Evolutionary conservation across 495 filamentous ascomycete genomes (phyloP).

Genomic region (Hyaloscypha hepaticicola): DNA sequence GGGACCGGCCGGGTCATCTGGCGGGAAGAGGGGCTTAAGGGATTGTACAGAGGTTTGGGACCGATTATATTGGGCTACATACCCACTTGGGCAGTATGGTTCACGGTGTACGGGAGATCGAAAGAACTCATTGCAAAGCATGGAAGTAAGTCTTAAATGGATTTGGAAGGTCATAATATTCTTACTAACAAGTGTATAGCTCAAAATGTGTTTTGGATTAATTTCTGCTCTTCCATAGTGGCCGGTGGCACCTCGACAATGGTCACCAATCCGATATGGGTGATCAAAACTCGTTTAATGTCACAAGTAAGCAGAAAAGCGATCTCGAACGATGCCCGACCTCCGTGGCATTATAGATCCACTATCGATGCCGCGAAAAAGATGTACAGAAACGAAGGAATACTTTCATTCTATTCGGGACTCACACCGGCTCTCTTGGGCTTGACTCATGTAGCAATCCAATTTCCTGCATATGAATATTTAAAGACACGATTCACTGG

Average conservation of each 20-base stretch:
- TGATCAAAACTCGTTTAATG: slow-evolving; percentile 98
- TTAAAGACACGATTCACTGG: slow-evolving; percentile 91
- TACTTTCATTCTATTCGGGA: slow-evolving; percentile 92
- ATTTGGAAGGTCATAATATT: background rate
- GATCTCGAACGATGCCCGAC: slow-evolving; percentile 50
- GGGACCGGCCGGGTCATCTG: slow-evolving; percentile 85
- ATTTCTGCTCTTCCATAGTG: slow-evolving; percentile 76
- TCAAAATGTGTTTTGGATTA: slow-evolving; percentile 34
- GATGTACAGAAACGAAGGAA: slow-evolving; percentile 89
- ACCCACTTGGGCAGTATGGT: slow-evolving; percentile 97
- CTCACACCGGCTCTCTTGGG: slow-evolving; percentile 90
- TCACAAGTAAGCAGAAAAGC: slow-evolving; percentile 63
- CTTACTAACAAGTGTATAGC: slow-evolving; percentile 28
- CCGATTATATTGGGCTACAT: slow-evolving; percentile 94
- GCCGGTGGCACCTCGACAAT: slow-evolving; percentile 92
- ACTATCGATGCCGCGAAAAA: slow-evolving; percentile 89
- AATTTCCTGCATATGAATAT: slow-evolving; percentile 95
- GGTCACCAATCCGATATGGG: slow-evolving; percentile 99
- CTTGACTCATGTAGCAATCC: slow-evolving; percentile 92
- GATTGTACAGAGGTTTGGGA: slow-evolving; percentile 90
- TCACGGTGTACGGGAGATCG: slow-evolving; percentile 89
- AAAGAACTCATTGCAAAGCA: slow-evolving; percentile 69
- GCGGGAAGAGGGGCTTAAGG: slow-evolving; percentile 81
- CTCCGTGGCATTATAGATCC: slow-evolving; percentile 85
- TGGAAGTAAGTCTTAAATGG: slow-evolving; percentile 52